These are phyloP conservation scores for Penicillium thymicola DNA, from an alignment of 2,329 filamentous ascomycete species.

Conservation along the genomic window DNA sequence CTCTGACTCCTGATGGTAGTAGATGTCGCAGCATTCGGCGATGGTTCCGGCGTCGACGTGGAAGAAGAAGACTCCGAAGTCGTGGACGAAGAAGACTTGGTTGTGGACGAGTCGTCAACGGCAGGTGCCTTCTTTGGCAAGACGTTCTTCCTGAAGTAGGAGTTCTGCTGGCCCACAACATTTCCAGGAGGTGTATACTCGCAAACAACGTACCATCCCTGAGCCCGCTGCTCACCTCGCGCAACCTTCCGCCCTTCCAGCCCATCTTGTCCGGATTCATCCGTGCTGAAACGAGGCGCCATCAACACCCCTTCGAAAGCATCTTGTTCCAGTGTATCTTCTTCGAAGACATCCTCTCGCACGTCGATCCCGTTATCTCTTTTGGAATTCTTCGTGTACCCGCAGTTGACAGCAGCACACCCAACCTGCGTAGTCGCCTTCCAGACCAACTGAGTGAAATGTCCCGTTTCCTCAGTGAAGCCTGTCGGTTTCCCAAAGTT, in stretches of 20 bases:
- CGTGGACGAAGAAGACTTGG: conserved; percentile 17
- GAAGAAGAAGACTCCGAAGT: conserved; percentile 7
- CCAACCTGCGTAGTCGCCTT: conserved; percentile 59
- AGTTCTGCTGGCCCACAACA: conserved; percentile 40
- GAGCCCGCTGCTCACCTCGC: conserved; percentile 19
- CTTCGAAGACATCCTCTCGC: conserved; percentile 14
- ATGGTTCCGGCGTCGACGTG: conserved; percentile 12
- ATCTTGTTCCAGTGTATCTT: background rate
- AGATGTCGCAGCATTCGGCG: conserved; percentile 10
- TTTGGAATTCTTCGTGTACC: conserved; percentile 27
- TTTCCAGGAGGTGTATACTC: conserved; percentile 70
- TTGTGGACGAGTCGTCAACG: conserved; percentile 13
- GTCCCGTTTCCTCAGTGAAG: conserved; percentile 61
- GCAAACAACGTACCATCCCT: conserved; percentile 65
- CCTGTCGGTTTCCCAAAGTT: conserved; percentile 54
- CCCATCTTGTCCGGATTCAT: background rate
- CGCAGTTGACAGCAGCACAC: conserved; percentile 49
- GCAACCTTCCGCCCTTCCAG: background rate
- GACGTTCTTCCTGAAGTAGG: conserved; percentile 34
- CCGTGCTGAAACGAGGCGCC: background rate
- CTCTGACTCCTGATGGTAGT: background rate
- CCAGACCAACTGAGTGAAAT: conserved; percentile 75
- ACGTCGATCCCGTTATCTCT: background rate
- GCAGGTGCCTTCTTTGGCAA: conserved; percentile 14
- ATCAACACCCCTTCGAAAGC: conserved; percentile 25